Percentiles rank a stretch among this genome's conserved stretches.
These are phyloP conservation scores for Apocynum venetum DNA, from an alignment of 257 asterid species.

Conservation along the genomic window DNA sequence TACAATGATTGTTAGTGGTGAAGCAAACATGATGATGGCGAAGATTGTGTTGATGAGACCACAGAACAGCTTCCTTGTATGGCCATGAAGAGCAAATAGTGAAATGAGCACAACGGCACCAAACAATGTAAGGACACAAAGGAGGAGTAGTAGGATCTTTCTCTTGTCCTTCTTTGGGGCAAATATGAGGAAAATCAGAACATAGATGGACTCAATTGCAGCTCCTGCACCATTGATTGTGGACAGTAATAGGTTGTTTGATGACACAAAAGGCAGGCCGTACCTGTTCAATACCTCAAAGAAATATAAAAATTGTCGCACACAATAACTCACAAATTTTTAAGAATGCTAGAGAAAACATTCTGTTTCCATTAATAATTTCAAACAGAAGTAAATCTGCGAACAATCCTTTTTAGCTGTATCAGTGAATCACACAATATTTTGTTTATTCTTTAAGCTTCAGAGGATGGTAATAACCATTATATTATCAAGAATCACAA, in stretches of 20 bases:
- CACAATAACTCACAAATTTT: neutral
- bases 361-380: neutral
- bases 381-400: neutral
- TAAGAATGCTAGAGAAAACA: neutral
- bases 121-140: slow-evolving; percentile 38
- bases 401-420: neutral
- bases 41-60: slow-evolving; percentile 71
- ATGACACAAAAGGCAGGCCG: slow-evolving; percentile 88
- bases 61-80: slow-evolving; percentile 52
- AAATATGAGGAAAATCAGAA: slow-evolving; percentile 46
- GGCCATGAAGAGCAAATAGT: slow-evolving; percentile 60
- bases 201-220: slow-evolving; percentile 49
- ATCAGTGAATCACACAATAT: neutral
- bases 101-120: slow-evolving; percentile 51
- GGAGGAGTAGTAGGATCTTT: slow-evolving; percentile 47
- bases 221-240: slow-evolving; percentile 75
- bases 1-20: slow-evolving; percentile 75
- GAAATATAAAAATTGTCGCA: neutral
- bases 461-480: neutral
- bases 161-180: slow-evolving; percentile 56
- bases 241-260: slow-evolving; percentile 66
- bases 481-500: neutral
- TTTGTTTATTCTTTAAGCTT: neutral
- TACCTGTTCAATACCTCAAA: slow-evolving; percentile 50
- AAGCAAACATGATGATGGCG: slow-evolving; percentile 83